Base-by-base conservation (phyloP, 2,329 filamentous ascomycete genomes). In the Nemania abortiva region DNA sequence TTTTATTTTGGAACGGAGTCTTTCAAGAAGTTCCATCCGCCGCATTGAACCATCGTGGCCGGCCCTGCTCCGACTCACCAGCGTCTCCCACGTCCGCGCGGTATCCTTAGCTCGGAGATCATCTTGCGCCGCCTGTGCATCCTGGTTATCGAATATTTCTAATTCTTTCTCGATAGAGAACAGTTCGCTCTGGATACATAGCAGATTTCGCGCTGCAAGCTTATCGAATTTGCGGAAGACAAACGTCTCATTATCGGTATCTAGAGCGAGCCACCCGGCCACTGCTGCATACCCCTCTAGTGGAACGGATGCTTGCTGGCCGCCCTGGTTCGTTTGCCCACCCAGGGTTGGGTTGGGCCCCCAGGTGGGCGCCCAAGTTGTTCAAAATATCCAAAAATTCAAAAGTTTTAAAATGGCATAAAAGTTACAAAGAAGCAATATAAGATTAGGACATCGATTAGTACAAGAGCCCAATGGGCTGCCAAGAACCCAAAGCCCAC, bases 161-260 rank as follows among this genome's bases (percentile, higher is more conserved):
- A 68, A 34, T 20, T 60, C 13, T 42, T 49, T 56, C 45, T 69
- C 62, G 22, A 69, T 56, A 1, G 53, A 29, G 24, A 69, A 49
- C 4, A 69, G 45, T 42, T 65, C 62, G 42, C 61, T 69, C 24
- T 69, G 66, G 5, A 62, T 20, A 37, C 53, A 69, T 1, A 69
- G 62, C 39, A 69, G 52, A 50, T 69, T 65, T 3, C 42, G 47
- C 11, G 62, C 66, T 3, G 61, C 66, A 20, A 69, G 62, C 29
- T 20, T 29, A 45, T 65, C 66, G 29, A 69, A 69, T 15, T 58
- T 69, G 9, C 66, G 56, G 47, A 69, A 69, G 29, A 69, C 45
- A 27, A 69, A 65, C 0, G 66, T 31, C 45, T 69, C 56, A 50
- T 13, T 62, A 50, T 69, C 66, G 29, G 61, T n/a, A 20, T 69